A percentile compares a stretch with the other conserved stretches of the same genome.
Evolutionary conservation across 1,139 yeast genomes (phyloP).

Genomic region (Taiozyma sp.): DNA sequence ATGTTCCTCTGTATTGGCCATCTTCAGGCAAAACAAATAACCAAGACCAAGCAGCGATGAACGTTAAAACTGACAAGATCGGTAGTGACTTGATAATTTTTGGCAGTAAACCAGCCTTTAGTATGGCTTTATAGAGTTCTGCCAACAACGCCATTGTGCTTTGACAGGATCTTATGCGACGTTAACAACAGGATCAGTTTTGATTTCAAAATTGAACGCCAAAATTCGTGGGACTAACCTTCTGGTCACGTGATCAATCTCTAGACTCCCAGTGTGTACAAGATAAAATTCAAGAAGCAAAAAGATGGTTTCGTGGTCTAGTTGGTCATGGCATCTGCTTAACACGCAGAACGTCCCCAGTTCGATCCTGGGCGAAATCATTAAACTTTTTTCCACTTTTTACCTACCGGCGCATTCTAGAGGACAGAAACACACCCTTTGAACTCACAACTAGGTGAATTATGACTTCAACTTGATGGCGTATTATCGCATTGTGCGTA

Average conservation of each 20-base stretch:
- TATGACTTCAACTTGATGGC: too few relatives aligned
- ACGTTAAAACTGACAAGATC: constrained; percentile 52
- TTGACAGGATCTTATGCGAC: background rate
- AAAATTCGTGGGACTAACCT: background rate
- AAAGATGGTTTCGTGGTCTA: constrained; percentile 77
- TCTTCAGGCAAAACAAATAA: constrained; percentile 63
- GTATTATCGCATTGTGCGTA: too few relatives aligned
- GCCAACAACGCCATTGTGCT: constrained; percentile 55
- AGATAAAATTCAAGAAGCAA: background rate
- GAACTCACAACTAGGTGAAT: too few relatives aligned
- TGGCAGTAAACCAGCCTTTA: constrained; percentile 56
- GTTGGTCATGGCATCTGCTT: constrained; percentile 99
- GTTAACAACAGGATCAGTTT: background rate
- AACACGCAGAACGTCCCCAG: constrained; percentile 99
- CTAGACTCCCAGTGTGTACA: too few relatives aligned
- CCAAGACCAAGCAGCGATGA: constrained; percentile 63
- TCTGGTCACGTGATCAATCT: background rate
- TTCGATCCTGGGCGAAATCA: constrained; percentile 99
- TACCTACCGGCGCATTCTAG: too few relatives aligned
- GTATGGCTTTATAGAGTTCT: constrained; percentile 45
- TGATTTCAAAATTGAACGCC: too few relatives aligned
- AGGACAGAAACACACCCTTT: too few relatives aligned
- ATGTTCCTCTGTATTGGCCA: constrained; percentile 79
- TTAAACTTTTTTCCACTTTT: constrained; percentile 5
- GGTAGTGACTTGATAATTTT: constrained; percentile 57